Evolutionary conservation across 306 rosid genomes (phyloP).

Genomic region (Ziziphus jujuba): DNA sequence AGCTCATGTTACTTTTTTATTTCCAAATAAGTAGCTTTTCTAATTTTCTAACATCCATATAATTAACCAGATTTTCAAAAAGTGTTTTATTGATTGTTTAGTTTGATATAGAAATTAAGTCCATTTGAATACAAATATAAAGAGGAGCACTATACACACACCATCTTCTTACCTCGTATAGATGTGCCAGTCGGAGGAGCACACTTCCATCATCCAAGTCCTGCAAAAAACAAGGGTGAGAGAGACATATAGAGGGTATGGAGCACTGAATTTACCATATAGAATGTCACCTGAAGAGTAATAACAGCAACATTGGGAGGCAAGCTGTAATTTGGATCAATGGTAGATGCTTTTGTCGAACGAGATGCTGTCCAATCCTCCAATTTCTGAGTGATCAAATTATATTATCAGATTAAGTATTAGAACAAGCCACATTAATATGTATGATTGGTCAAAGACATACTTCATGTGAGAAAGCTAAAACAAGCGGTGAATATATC

Average conservation of each 20-base stretch:
- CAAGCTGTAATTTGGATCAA: conserved; percentile 60
- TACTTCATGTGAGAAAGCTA: conserved; percentile 71
- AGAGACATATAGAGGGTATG: conserved; percentile 11
- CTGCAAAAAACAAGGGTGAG: conserved; percentile 35
- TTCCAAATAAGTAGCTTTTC: too few relatives aligned
- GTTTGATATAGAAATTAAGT: too few relatives aligned
- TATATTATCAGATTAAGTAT: conserved; percentile 9
- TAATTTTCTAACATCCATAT: too few relatives aligned
- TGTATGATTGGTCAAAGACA: not conserved
- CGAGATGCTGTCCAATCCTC: conserved; percentile 69
- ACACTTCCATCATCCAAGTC: conserved; percentile 73
- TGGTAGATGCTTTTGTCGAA: conserved; percentile 49
- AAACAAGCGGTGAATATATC: conserved; percentile 58
- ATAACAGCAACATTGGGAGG: conserved; percentile 82
- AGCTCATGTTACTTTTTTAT: too few relatives aligned
- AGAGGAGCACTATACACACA: too few relatives aligned
- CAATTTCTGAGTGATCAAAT: conserved; percentile 38
- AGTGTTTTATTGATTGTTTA: too few relatives aligned
- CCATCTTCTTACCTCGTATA: conserved; percentile 60
- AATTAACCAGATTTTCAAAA: too few relatives aligned
- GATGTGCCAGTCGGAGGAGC: conserved; percentile 84
- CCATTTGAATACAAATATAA: too few relatives aligned
- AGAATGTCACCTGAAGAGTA: conserved; percentile 69
- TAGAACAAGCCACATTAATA: not conserved
- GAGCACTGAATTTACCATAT: not conserved